phyloP scores from a whole-genome alignment of 2,329 filamentous ascomycete species.

The Epichloe sibirici region DNA sequence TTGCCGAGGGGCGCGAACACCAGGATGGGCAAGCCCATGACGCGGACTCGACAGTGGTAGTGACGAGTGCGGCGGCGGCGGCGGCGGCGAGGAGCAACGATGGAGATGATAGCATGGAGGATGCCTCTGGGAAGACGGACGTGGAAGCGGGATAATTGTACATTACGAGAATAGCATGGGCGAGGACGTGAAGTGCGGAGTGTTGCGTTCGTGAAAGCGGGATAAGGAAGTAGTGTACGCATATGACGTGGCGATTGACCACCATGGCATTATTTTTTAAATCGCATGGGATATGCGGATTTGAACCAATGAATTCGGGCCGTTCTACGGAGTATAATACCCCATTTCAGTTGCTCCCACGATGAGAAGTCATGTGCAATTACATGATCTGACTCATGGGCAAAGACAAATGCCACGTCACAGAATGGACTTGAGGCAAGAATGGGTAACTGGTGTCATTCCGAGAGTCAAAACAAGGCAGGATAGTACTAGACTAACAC shows the following conservation, averaged over 20 bases:
- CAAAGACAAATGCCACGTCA: no score
- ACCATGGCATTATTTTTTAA: no score
- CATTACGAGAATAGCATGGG: background rate
- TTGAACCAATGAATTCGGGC: no score
- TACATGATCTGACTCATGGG: no score
- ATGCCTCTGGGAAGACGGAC: constrained; percentile 5
- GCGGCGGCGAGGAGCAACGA: constrained; percentile 1
- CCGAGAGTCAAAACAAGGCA: background rate
- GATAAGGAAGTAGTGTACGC: no score
- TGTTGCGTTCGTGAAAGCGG: no score
- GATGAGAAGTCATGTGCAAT: no score
- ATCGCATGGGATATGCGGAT: no score
- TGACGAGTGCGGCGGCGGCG: background rate
- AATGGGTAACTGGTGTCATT: background rate
- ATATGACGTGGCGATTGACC: no score
- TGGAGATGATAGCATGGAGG: constrained; percentile 9
- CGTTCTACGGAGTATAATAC: no score
- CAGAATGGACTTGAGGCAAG: background rate
- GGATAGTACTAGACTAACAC: background rate
- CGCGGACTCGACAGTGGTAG: constrained; percentile 1
- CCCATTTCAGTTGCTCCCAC: no score
- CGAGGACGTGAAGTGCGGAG: background rate
- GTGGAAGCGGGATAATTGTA: background rate
- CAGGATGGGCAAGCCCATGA: constrained; percentile 7
- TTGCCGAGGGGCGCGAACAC: background rate